phyloP scores from a whole-genome alignment of 2,329 filamentous ascomycete genomes.

The Pseudogymnoascus sp. region DNA sequence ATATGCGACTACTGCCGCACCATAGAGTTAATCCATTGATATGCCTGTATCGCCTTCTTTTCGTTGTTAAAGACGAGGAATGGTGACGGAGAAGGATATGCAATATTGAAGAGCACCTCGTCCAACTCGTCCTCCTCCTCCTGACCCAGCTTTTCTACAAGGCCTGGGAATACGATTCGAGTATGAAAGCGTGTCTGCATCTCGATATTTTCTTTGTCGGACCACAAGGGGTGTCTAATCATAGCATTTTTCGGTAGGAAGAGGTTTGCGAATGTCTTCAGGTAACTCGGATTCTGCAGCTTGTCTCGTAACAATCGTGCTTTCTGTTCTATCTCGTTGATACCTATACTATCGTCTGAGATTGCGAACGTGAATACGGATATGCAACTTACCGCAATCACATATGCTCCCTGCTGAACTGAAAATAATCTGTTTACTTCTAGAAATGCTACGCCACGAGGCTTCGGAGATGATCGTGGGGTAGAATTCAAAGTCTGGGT shows the following conservation, averaged over 20 bases:
- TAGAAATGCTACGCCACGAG: conserved; percentile 14
- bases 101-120: conserved; percentile 17
- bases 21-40: not conserved
- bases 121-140: conserved; percentile 14
- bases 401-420: conserved; percentile 19
- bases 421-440: conserved; percentile 11
- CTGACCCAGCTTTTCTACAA: conserved; percentile 13
- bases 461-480: conserved; percentile 12
- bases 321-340: conserved; percentile 17
- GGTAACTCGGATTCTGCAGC: not conserved
- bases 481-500: conserved; percentile 13
- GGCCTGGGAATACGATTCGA: conserved; percentile 12
- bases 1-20: not conserved
- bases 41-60: not conserved
- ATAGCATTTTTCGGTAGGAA: conserved; percentile 10
- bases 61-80: not conserved
- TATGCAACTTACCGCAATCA: conserved; percentile 19
- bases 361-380: conserved; percentile 2
- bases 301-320: conserved; percentile 14
- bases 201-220: conserved; percentile 16
- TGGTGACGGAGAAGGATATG: conserved; percentile 15
- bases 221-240: conserved; percentile 13
- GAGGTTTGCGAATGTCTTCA: not conserved
- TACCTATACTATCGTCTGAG: conserved; percentile 16
- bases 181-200: conserved; percentile 14